A percentile compares a stretch with the other conserved stretches of the same genome.
These are phyloP conservation scores for Cercospora janseana DNA, from an alignment of 2,329 filamentous ascomycete genomes.

Conservation along the genomic window DNA sequence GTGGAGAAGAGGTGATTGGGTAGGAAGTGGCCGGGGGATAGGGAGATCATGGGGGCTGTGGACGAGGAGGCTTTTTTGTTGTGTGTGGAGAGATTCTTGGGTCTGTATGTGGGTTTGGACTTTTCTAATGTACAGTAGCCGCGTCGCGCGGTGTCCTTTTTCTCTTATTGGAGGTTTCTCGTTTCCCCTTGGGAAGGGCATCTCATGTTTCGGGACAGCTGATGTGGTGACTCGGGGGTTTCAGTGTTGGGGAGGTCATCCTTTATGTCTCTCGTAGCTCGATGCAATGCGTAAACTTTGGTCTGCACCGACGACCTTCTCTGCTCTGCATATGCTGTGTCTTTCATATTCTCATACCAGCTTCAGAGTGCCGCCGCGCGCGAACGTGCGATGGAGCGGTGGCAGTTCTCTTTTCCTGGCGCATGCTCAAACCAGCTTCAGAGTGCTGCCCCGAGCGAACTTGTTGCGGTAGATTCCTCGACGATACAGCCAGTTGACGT, in stretches of 20 bases:
- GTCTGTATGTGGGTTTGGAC: too few relatives aligned
- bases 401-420: background rate
- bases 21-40: too few relatives aligned
- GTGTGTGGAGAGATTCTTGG: too few relatives aligned
- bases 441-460: background rate
- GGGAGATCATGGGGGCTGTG: background rate
- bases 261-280: too few relatives aligned
- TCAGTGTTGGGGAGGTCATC: too few relatives aligned
- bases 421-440: background rate
- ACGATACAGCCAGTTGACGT: constrained; percentile 9
- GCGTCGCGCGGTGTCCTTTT: too few relatives aligned
- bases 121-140: too few relatives aligned
- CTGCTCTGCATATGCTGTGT: background rate
- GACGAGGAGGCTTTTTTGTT: background rate
- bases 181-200: too few relatives aligned
- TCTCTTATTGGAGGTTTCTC: too few relatives aligned
- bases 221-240: too few relatives aligned
- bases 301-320: background rate
- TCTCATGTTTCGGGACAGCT: too few relatives aligned
- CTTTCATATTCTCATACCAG: background rate
- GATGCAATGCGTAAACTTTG: too few relatives aligned
- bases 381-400: background rate
- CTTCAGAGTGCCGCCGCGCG: background rate
- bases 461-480: background rate
- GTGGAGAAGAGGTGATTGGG: background rate